Conservation (phyloP, 2,329 filamentous ascomycete genomes). For the Penicillium sp. region DNA sequence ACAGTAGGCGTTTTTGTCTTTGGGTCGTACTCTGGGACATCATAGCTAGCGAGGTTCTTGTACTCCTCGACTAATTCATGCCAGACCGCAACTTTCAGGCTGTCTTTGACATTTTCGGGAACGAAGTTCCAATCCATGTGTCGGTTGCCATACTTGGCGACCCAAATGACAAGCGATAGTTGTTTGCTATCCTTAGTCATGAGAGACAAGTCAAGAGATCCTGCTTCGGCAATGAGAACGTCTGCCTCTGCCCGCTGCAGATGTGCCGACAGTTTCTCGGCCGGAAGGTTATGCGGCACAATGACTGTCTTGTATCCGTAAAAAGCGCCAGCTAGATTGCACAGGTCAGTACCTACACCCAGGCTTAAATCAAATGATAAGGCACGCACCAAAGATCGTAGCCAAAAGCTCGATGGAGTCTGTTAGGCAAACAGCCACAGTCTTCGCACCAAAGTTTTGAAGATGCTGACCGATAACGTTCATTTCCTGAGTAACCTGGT, state of each 20-base stretch:
- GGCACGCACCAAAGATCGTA: constrained; percentile 65
- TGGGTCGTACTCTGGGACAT: constrained; percentile 64
- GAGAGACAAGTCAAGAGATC: constrained; percentile 76
- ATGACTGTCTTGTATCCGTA: constrained; percentile 83
- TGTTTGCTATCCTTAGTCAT: constrained; percentile 67
- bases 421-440: constrained; percentile 84
- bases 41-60: constrained; percentile 56
- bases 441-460: constrained; percentile 65
- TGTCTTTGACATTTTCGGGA: constrained; percentile 71
- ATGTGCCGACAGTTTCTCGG: constrained; percentile 68
- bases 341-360: constrained; percentile 11
- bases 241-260: constrained; percentile 73
- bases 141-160: constrained; percentile 82
- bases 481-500: constrained; percentile 79
- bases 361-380: neutral
- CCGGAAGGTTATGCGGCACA: constrained; percentile 75
- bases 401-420: constrained; percentile 88
- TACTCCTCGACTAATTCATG: constrained; percentile 79
- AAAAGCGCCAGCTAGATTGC: constrained; percentile 70
- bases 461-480: constrained; percentile 80
- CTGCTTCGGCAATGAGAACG: constrained; percentile 78
- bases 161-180: constrained; percentile 82
- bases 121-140: constrained; percentile 96
- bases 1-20: constrained; percentile 51
- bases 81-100: constrained; percentile 84